A percentile compares a stretch with the other conserved stretches of the same genome.
Conservation (phyloP, 345 rosid species). For the Barbarea vulgaris region DNA sequence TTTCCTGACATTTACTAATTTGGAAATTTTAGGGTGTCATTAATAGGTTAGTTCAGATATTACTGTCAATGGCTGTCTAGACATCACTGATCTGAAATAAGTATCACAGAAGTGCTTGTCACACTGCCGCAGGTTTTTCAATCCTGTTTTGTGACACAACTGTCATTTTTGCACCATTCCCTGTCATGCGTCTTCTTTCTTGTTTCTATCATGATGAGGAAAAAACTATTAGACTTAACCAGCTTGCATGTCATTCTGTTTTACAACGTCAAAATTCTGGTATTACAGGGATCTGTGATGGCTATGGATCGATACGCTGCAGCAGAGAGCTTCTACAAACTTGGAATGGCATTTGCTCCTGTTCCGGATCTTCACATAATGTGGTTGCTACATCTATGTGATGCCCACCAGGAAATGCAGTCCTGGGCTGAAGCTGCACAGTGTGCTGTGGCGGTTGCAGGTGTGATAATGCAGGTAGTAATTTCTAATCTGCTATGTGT, state of each 20-base stretch:
- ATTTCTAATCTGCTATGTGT: slow-evolving; percentile 8
- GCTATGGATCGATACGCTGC: slow-evolving; percentile 92
- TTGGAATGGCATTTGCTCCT: slow-evolving; percentile 98
- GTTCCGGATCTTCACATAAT: slow-evolving; percentile 99
- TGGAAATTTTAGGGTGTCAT: background rate
- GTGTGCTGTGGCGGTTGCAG: slow-evolving; percentile 95
- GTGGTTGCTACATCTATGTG: slow-evolving; percentile 99
- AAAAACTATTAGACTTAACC: background rate
- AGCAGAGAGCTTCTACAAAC: slow-evolving; percentile 96
- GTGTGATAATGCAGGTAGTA: slow-evolving; percentile 90
- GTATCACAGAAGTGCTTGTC: slow-evolving; percentile 2
- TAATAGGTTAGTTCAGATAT: slow-evolving; percentile 15
- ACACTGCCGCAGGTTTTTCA: background rate
- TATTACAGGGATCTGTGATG: slow-evolving; percentile 71
- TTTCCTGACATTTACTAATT: background rate
- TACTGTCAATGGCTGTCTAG: background rate
- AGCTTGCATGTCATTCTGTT: slow-evolving; percentile 13
- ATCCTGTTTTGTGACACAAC: slow-evolving; percentile 12
- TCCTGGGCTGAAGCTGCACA: slow-evolving; percentile 99
- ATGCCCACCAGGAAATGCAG: slow-evolving; percentile 99
- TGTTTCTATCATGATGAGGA: slow-evolving; percentile 1
- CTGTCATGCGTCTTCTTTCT: slow-evolving; percentile 1
- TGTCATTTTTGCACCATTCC: slow-evolving; percentile 3
- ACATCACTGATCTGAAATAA: slow-evolving; percentile 5
- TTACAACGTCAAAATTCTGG: slow-evolving; percentile 8